These are phyloP conservation scores for Wallacemonas sp. DNA, from an alignment of 208 protist genomes.

Conservation along the genomic window DNA sequence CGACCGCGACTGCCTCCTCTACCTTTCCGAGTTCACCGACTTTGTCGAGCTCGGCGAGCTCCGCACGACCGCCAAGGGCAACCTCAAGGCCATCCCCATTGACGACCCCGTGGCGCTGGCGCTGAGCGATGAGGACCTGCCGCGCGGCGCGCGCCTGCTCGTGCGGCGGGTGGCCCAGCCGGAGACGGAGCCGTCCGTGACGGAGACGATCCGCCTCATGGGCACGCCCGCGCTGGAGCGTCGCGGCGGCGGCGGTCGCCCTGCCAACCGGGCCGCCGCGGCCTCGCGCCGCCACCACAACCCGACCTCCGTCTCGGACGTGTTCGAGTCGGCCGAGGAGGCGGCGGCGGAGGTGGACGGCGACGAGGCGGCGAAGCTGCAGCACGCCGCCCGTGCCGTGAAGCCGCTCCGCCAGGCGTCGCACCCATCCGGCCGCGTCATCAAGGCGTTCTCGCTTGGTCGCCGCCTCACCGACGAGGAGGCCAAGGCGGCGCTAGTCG, in stretches of 20 bases:
- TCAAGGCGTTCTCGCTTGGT: constrained; percentile 82
- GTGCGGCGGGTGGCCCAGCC: constrained; percentile 61
- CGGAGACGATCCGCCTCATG: constrained; percentile 88
- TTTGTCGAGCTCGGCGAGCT: constrained; percentile 85
- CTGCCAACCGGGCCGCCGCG: not conserved
- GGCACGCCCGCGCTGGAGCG: constrained; percentile 59
- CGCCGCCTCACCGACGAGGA: constrained; percentile 30
- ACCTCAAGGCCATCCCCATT: constrained; percentile 62
- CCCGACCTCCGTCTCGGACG: constrained; percentile 38
- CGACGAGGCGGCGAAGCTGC: constrained; percentile 56
- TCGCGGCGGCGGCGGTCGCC: constrained; percentile 28
- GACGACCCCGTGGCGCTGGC: constrained; percentile 55
- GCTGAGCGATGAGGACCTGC: constrained; percentile 23
- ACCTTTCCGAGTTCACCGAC: constrained; percentile 77
- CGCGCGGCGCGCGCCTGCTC: constrained; percentile 66
- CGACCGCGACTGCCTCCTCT: constrained; percentile 80
- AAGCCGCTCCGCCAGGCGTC: constrained; percentile 66
- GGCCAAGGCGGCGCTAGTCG: not conserved
- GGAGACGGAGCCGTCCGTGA: constrained; percentile 84
- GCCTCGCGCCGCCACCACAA: constrained; percentile 32
- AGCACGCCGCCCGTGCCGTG: constrained; percentile 58
- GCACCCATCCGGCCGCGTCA: constrained; percentile 55
- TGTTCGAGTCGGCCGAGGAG: constrained; percentile 58
- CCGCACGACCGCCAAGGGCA: constrained; percentile 42
- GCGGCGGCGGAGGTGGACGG: constrained; percentile 67